Evolutionary conservation across 352 stramenopile genomes (phyloP), one percentile per base, ranked within the genome.

Genomic region (Pythium myriotylum): DNA sequence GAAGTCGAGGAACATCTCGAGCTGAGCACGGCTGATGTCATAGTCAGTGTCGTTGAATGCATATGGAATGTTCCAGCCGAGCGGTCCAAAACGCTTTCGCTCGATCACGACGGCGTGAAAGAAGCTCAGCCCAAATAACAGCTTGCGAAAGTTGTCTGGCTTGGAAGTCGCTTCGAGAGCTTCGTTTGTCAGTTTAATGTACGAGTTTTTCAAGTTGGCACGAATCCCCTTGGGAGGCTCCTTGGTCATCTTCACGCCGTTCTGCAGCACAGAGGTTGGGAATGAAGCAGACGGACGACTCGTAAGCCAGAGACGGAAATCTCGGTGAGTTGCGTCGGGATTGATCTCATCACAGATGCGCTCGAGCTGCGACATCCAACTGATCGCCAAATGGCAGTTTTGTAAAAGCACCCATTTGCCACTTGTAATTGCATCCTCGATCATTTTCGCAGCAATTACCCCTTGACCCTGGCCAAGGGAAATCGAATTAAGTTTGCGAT

Each of bases 171-270:
- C 72, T 8, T 87, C 70, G 19, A 96, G 68, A 17, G 62, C 68
- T 23, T 91, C 79, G 59, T 95, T 90, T 41, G 92, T 89, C 22
- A 97, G 70, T 68, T 96, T 97, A 66, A 87, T 94, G 70, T 97
- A 97, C 19, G 86, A 89, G 62, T 83, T 91, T 47, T 90, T 91
- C 29, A 97, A 72, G 66, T 97, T 97, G 9, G 90, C 87, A 29
- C 84, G 72, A 37, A 97, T 75, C 19, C 91, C 92, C 50, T 96
- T 97, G 1, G 92, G 92, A 17, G 92, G 91, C 65, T 98, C 92
- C 46, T 97, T 97, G 4, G 92, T 98, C 87, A 98, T 97, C 69
- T 98, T 98, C 10, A 98, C 89, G 8, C 89, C 84, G 43, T 94
- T 96, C 59, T 98, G 92, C 13, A 98, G 81, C 35, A 98, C 86